These are phyloP conservation scores for Ceratobasidium sp. DNA, from an alignment of 1,284 basidiomycete genomes.

Conservation along the genomic window DNA sequence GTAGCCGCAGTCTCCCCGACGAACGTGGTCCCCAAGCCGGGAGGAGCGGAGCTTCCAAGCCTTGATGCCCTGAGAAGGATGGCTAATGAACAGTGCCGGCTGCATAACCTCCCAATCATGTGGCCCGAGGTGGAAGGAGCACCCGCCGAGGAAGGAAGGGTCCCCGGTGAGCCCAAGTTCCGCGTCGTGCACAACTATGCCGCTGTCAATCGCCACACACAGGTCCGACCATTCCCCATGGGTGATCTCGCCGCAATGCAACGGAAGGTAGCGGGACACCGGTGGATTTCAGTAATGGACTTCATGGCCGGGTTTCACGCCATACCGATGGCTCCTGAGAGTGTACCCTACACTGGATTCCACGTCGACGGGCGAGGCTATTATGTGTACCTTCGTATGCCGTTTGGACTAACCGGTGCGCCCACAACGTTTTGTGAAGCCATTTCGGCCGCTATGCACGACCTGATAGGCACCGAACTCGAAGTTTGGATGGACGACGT, in stretches of 20 bases:
- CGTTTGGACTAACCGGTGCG: constrained; percentile 40
- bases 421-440: constrained; percentile 39
- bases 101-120: background rate
- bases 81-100: constrained; percentile 26
- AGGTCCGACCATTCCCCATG: constrained; percentile 39
- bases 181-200: constrained; percentile 43
- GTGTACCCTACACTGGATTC: constrained; percentile 39
- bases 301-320: constrained; percentile 39
- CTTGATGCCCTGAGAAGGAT: constrained; percentile 30
- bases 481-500: no score
- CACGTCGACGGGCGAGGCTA: constrained; percentile 41
- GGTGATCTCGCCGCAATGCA: constrained; percentile 34
- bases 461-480: no score
- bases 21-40: constrained; percentile 18
- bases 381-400: constrained; percentile 40
- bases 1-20: constrained; percentile 27
- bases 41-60: constrained; percentile 10
- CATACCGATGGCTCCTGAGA: constrained; percentile 23
- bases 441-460: constrained; percentile 29
- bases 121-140: background rate
- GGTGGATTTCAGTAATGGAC: constrained; percentile 38
- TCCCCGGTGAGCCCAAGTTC: constrained; percentile 39
- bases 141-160: background rate
- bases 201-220: constrained; percentile 43
- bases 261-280: constrained; percentile 36